Conservation (phyloP, 129 eudicot species). For the Lactuca sativa region DNA sequence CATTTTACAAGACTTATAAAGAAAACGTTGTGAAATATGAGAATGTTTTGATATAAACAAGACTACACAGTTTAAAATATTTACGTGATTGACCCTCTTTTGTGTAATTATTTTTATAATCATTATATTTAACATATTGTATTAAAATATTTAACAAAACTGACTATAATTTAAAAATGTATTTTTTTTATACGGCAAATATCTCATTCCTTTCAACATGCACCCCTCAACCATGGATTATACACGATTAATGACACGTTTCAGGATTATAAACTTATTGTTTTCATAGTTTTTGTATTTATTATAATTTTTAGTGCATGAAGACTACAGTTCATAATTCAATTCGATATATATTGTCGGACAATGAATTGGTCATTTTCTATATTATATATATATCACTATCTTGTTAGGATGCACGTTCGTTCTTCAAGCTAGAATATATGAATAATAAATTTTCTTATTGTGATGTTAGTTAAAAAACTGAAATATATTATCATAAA, state of each 20-base stretch:
- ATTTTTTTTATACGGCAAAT: neutral
- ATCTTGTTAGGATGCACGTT: neutral
- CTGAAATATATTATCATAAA: too few species aligned
- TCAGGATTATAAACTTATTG: neutral
- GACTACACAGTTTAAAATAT: too few species aligned
- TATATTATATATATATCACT: neutral
- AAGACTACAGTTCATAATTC: neutral
- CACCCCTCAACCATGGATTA: slow-evolving; percentile 15
- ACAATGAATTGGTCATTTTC: neutral
- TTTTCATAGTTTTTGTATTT: neutral
- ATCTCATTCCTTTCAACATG: slow-evolving; percentile 13
- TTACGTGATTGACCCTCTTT: too few species aligned
- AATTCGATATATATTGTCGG: neutral
- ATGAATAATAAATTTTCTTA: neutral
- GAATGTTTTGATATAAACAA: too few species aligned
- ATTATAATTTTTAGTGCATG: neutral
- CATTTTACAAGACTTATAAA: too few species aligned
- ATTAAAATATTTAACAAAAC: too few species aligned
- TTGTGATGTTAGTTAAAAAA: neutral
- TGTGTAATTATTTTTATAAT: too few species aligned
- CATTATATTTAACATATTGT: too few species aligned
- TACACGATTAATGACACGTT: slow-evolving; percentile 11
- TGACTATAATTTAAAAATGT: too few species aligned
- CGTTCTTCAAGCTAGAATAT: too few species aligned
- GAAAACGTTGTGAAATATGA: too few species aligned